Evolutionary conservation across 148 eudicot genomes (phyloP).

Genomic region (Camellia granthamiana): DNA sequence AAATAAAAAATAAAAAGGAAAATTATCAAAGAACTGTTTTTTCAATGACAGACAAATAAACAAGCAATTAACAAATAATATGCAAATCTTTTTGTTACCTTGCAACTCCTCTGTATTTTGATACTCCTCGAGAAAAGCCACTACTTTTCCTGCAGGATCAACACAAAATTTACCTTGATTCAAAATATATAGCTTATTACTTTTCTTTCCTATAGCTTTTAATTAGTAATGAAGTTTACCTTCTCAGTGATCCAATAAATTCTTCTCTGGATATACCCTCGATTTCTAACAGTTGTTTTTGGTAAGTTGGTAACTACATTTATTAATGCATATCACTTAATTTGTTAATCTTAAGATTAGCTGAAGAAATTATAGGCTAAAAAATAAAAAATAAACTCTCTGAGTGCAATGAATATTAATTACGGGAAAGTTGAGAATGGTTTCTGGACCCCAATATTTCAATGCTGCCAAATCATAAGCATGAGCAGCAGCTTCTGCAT

Average conservation of each 20-base stretch:
- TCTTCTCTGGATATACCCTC: conserved; percentile 69
- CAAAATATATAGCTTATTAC: neutral
- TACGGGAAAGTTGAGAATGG: conserved; percentile 76
- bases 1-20: too few relatives aligned
- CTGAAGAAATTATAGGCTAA: neutral
- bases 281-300: conserved; percentile 62
- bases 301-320: conserved; percentile 49
- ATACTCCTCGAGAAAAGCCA: conserved; percentile 82
- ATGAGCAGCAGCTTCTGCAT: conserved; percentile 77
- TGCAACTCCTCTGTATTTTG: conserved; percentile 91
- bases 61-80: too few relatives aligned
- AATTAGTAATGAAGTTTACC: conserved; percentile 23
- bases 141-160: conserved; percentile 62
- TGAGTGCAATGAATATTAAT: conserved; percentile 7
- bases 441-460: conserved; percentile 76
- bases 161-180: neutral
- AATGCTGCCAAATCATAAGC: conserved; percentile 87
- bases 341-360: neutral
- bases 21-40: too few relatives aligned
- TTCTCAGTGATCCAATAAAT: conserved; percentile 70
- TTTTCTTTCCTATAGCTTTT: neutral
- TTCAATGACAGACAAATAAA: too few relatives aligned
- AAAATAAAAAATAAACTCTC: neutral
- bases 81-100: conserved; percentile 35
- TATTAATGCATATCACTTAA: neutral